These are phyloP conservation scores for Leptomonas pyrrhocoris DNA, from an alignment of 208 protist species.

Conservation along the genomic window DNA sequence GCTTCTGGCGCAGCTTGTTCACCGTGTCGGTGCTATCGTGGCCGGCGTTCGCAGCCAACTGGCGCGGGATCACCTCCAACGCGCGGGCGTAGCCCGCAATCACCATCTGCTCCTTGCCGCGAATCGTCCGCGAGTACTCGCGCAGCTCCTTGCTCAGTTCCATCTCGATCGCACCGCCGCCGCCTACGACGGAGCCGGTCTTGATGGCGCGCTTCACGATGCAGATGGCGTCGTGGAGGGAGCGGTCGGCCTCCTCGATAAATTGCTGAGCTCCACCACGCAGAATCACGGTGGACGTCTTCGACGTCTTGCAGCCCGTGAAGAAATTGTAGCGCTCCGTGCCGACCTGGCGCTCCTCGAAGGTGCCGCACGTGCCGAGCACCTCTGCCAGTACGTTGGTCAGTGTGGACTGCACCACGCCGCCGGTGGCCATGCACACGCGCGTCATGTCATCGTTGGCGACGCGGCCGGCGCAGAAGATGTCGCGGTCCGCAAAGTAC, in stretches of 20 bases:
- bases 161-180: constrained; percentile 99
- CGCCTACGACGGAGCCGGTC: constrained; percentile 98
- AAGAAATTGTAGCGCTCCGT: constrained; percentile 99
- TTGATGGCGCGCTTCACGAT: constrained; percentile 98
- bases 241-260: constrained; percentile 99
- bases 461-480: constrained; percentile 99
- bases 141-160: constrained; percentile 97
- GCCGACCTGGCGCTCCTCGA: constrained; percentile 99
- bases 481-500: constrained; percentile 99
- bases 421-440: constrained; percentile 97
- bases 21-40: constrained; percentile 99
- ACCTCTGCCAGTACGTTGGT: constrained; percentile 92
- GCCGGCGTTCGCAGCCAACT: constrained; percentile 99
- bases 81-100: constrained; percentile 99
- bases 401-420: constrained; percentile 97
- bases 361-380: constrained; percentile 97
- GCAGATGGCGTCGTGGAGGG: constrained; percentile 99
- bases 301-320: constrained; percentile 94
- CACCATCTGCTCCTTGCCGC: constrained; percentile 99
- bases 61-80: constrained; percentile 99
- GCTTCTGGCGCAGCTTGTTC: constrained; percentile 99
- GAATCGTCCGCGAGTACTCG: constrained; percentile 96
- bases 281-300: constrained; percentile 95
- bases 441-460: constrained; percentile 95
- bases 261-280: constrained; percentile 99